Evolutionary conservation across 495 filamentous ascomycete genomes (phyloP), one percentile per base, ranked within the genome.

Genomic region (Podospora conica): DNA sequence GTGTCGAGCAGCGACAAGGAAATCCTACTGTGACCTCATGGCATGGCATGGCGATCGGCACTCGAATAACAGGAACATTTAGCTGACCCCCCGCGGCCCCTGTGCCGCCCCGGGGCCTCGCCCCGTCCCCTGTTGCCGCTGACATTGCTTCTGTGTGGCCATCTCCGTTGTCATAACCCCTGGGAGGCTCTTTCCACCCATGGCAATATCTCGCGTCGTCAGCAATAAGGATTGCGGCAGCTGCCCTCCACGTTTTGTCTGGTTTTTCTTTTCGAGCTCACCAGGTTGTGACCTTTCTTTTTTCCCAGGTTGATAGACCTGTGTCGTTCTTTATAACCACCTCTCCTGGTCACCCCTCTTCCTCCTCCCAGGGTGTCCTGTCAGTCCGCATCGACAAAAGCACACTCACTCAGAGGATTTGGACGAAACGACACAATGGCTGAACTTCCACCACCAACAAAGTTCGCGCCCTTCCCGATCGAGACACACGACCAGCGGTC

Each of bases 401-500:
- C 18, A 18, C 15, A 48, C 40, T 1, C 40, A n/a, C 8, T n/a
- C 6, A 48, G 40, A 48, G 18, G 7, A n/a, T 0, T 10, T 40
- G 48, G 53, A 65, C 31, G 28, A 40, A 33, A 18, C 25, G 54
- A 58, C 20, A 56, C n/a, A 15, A 66, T 66, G 65, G 58, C 23
- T 40, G 65, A 25, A 6, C 65, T 66, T 56, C 58, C 65, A 23
- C 65, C 58, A n/a, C 65, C 58, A 9, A 61, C 48, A 22, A 61
- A 56, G 65, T 23, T 48, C 3, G 20, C 18, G 33, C 58, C 65
- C 15, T 75, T 71, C 65, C 73, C 73, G 53, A 65, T 75, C 66
- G 71, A 69, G 65, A 75, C 63, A 55, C 54, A 31, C 23, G 66
- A 69, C 58, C 73, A 73, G 60, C 63, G 40, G 66, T 63, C 71